Evolutionary conservation across 2,329 filamentous ascomycete species (phyloP), one percentile per base, ranked within the genome.

Genomic region (Aspergillus sp.): DNA sequence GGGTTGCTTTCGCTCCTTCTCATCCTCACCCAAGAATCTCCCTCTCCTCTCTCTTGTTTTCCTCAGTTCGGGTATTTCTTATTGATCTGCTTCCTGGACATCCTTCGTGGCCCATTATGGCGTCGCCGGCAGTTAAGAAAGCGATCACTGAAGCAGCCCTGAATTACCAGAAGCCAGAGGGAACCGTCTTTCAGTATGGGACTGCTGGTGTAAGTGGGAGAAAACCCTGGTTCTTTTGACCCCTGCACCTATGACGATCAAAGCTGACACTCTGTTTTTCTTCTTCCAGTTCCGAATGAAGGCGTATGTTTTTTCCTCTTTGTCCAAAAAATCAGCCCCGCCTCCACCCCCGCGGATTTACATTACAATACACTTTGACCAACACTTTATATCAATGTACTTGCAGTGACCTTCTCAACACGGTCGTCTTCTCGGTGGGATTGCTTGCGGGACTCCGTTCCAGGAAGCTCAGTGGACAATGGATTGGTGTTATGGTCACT

Each of bases 401-500:
- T 44, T 48, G 52, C 60, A 81, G 79, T 49, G 84, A 89, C 60
- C 79, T 94, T 47, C 85, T 97, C 60, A 87, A 94, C 64, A 93
- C 88, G 33, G 88, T 98, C 53, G 81, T 94, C 57, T 96, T 91
- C 71, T 85, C 90, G 41, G 90, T 96, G 55, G 93, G 91, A 44
- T 80, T 98, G 51, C 81, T 96, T 48, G 88, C 93, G 30, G 82
- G 86, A 47, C 79, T 97, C 44, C 85, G 93, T 53, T 96, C 89
- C 55, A 86, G 88, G 65, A 94, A 93, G 71, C 81, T 94, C 58
- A 84, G 85, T 66, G 85, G 89, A 54, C 87, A 94, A 73, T 85
- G 88, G 59, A 94, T 98, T 62, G 93, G 93, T 62, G 85, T 98
- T 57, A 95, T 95, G 89, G 86, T 95, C 67, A 95, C 89, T 38